These are phyloP conservation scores for Grosmannia serpens DNA, from an alignment of 2,329 filamentous ascomycete species.

Conservation along the genomic window DNA sequence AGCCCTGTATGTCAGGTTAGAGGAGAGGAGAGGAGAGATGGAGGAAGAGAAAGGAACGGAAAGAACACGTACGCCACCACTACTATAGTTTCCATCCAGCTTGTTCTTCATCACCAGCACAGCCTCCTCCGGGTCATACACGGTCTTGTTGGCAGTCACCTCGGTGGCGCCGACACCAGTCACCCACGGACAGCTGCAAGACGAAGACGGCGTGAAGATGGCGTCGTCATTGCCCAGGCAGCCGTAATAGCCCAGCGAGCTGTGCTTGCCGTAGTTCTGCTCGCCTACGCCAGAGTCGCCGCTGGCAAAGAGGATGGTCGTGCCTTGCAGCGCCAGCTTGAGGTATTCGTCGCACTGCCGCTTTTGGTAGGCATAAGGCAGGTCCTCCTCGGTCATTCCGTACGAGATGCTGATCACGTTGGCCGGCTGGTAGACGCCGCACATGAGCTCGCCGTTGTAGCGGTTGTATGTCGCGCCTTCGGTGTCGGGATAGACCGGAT, in stretches of 20 bases:
- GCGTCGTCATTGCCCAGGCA: conserved; percentile 11
- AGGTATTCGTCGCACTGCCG: conserved; percentile 37
- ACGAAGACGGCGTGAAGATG: conserved; percentile 10
- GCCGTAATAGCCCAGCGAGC: conserved; percentile 5
- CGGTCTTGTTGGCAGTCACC: conserved; percentile 22
- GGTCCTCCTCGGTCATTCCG: conserved; percentile 37
- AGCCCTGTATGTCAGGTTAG: conserved; percentile 23
- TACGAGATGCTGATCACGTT: conserved; percentile 46
- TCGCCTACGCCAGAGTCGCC: conserved; percentile 31
- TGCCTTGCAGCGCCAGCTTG: conserved; percentile 36
- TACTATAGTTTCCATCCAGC: not conserved
- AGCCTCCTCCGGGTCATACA: conserved; percentile 14
- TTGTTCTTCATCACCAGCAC: not conserved
- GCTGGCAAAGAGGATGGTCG: conserved; percentile 34
- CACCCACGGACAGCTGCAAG: conserved; percentile 29
- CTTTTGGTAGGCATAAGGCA: conserved; percentile 40
- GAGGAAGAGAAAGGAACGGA: not conserved
- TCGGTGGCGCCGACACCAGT: conserved; percentile 40
- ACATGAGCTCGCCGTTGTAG: conserved; percentile 30
- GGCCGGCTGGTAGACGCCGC: conserved; percentile 29
- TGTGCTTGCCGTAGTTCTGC: conserved; percentile 35
- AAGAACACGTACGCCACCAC: not conserved
- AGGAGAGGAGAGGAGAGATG: not conserved
- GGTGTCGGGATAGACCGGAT: conserved; percentile 36
- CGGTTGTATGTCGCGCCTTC: conserved; percentile 13